phyloP scores from a whole-genome alignment of 768 basidiomycete genomes.

The Mycena sanguinolenta region DNA sequence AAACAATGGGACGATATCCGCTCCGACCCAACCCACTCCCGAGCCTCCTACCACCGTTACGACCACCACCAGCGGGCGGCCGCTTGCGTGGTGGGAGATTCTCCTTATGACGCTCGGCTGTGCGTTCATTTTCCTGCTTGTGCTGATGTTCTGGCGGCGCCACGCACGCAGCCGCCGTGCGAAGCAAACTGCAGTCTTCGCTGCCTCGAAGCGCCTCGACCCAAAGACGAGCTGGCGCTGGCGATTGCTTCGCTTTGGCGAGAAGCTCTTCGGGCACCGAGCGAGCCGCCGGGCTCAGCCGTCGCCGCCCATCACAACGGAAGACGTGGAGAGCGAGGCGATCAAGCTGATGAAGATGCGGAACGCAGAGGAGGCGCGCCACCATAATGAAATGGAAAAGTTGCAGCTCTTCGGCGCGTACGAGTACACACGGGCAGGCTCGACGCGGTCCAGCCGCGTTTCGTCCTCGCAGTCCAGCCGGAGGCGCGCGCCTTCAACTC shows the following conservation, averaged over 20 bases:
- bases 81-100: conserved; percentile 87
- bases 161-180: conserved; percentile 77
- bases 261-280: conserved; percentile 68
- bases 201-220: conserved; percentile 67
- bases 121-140: conserved; percentile 78
- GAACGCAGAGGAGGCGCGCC: conserved; percentile 64
- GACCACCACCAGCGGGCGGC: conserved; percentile 45
- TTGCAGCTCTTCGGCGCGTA: conserved; percentile 61
- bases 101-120: conserved; percentile 86
- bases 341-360: conserved; percentile 65
- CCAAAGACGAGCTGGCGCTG: conserved; percentile 65
- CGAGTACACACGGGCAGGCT: conserved; percentile 58
- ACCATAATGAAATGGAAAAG: conserved; percentile 65
- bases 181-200: conserved; percentile 75
- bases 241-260: conserved; percentile 69
- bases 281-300: conserved; percentile 32
- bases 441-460: conserved; percentile 47
- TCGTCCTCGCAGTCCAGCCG: conserved; percentile 45
- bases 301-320: conserved; percentile 40
- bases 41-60: conserved; percentile 67
- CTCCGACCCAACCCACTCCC: conserved; percentile 61
- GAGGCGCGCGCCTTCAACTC: conserved; percentile 54
- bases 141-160: conserved; percentile 79
- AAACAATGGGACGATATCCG: conserved; percentile 56
- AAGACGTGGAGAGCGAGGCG: conserved; percentile 54